Evolutionary conservation across 495 filamentous ascomycete species (phyloP).

Genomic region (Trichoderma virens): DNA sequence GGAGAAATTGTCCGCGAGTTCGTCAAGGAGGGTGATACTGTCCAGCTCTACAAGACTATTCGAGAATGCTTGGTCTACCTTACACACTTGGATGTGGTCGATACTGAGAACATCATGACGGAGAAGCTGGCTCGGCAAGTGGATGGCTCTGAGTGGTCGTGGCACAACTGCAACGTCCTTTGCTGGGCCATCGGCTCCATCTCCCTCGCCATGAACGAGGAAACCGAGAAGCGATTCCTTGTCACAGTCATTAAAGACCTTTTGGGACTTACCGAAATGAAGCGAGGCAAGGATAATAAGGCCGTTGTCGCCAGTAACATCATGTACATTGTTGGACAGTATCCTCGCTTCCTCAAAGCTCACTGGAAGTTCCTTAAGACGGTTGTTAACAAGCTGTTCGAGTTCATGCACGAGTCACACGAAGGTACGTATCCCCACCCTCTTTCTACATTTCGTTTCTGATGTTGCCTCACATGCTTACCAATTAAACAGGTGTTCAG

Average conservation of each 20-base stretch:
- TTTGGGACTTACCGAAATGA: conserved; percentile 97
- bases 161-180: conserved; percentile 97
- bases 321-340: conserved; percentile 99
- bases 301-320: conserved; percentile 98
- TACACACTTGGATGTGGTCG: conserved; percentile 93
- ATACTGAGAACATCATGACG: conserved; percentile 98
- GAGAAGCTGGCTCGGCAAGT: conserved; percentile 94
- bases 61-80: conserved; percentile 96
- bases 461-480: conserved; percentile 21
- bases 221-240: conserved; percentile 96
- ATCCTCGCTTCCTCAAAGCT: conserved; percentile 94
- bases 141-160: conserved; percentile 93
- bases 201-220: conserved; percentile 97
- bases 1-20: conserved; percentile 98
- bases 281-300: conserved; percentile 98
- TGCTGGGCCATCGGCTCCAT: conserved; percentile 99
- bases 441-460: not conserved
- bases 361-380: conserved; percentile 99
- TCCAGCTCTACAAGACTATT: conserved; percentile 98
- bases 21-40: conserved; percentile 97
- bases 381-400: conserved; percentile 98
- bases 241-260: conserved; percentile 99
- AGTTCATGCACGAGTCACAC: conserved; percentile 99
- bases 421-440: conserved; percentile 56
- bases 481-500: conserved; percentile 65